Evolutionary conservation across 176 grass and related monocot species (phyloP).

Genomic region (Eleusine indica): DNA sequence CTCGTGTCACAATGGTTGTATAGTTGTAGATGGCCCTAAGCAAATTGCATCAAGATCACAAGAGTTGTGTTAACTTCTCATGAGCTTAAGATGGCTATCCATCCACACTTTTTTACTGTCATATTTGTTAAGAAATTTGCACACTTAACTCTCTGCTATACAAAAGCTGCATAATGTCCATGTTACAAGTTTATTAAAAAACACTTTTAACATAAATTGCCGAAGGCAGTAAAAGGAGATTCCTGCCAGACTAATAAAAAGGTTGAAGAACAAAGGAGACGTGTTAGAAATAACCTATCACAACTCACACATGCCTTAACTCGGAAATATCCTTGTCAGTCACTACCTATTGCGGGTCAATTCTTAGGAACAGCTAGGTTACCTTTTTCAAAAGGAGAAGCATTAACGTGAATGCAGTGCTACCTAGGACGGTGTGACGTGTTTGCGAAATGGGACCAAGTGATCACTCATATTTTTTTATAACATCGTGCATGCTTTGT

Average conservation of each 20-base stretch:
- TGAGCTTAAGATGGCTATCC: neutral
- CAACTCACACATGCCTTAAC: slow-evolving; percentile 43
- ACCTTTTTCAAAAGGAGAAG: slow-evolving; percentile 43
- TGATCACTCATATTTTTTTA: slow-evolving; percentile 9
- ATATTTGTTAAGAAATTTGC: no score
- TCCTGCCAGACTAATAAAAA: slow-evolving; percentile 6
- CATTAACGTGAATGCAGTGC: slow-evolving; percentile 9
- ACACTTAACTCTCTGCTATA: no score
- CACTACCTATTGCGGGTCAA: slow-evolving; percentile 42
- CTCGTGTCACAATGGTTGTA: no score
- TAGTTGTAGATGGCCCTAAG: no score
- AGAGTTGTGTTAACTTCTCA: neutral
- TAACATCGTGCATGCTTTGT: slow-evolving; percentile 34
- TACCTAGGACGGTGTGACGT: slow-evolving; percentile 45
- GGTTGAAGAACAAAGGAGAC: slow-evolving; percentile 17
- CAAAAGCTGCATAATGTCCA: no score
- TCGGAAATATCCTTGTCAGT: slow-evolving; percentile 45
- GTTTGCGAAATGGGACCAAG: slow-evolving; percentile 36
- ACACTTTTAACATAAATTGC: neutral
- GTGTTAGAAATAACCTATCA: slow-evolving; percentile 56
- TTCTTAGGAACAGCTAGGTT: slow-evolving; percentile 33
- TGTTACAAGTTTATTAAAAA: no score
- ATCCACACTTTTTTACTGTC: neutral
- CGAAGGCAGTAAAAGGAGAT: neutral
- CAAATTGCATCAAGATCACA: no score